Evolutionary conservation across 257 asterid genomes (phyloP).

Genomic region (Avicennia marina): DNA sequence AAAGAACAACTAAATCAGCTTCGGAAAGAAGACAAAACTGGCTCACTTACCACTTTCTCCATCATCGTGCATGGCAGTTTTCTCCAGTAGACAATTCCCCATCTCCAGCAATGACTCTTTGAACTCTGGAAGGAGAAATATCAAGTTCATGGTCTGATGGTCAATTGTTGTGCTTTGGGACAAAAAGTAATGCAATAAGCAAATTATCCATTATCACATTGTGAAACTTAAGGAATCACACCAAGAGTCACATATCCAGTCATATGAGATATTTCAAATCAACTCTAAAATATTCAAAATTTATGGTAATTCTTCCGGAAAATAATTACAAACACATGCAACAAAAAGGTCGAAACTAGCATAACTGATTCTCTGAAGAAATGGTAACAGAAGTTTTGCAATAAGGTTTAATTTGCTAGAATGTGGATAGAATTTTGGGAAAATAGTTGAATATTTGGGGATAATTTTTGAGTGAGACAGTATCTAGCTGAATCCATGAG

Average conservation of each 20-base stretch:
- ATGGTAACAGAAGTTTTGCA: no score
- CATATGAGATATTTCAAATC: background rate
- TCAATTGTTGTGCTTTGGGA: constrained; percentile 3
- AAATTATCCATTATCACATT: background rate
- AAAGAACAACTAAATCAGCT: constrained; percentile 7
- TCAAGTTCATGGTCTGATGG: constrained; percentile 2
- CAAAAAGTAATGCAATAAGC: background rate
- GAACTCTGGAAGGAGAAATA: constrained; percentile 56
- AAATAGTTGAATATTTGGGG: background rate
- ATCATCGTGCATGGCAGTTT: constrained; percentile 55
- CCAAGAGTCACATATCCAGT: constrained; percentile 2
- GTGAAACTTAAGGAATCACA: background rate
- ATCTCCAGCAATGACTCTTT: constrained; percentile 92
- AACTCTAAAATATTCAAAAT: constrained; percentile 1
- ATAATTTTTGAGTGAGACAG: background rate
- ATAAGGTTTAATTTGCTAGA: background rate
- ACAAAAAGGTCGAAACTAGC: no score
- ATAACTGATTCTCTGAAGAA: no score
- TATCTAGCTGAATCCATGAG: background rate
- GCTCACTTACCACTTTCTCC: constrained; percentile 68
- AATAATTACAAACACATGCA: constrained; percentile 11
- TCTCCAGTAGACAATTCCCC: constrained; percentile 88
- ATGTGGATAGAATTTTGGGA: constrained; percentile 4
- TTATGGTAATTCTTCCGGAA: background rate
- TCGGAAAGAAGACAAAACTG: constrained; percentile 10